These are phyloP conservation scores for Isatis tinctoria DNA, from an alignment of 345 rosid species.

Conservation along the genomic window DNA sequence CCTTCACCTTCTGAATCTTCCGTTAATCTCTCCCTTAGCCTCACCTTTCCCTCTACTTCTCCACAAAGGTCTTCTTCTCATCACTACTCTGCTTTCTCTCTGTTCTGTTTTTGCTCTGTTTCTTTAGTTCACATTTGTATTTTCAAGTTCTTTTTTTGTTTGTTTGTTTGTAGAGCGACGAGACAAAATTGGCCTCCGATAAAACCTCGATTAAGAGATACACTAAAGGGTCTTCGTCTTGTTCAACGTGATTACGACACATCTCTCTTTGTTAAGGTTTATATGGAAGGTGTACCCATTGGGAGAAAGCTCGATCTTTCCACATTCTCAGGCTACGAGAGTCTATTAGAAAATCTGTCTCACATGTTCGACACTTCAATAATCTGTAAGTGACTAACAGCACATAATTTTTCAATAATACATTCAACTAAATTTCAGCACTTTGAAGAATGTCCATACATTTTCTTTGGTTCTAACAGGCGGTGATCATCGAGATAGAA, in stretches of 20 bases:
- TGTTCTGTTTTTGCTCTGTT: background rate
- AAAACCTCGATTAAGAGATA: slow-evolving; percentile 20
- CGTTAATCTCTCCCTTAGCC: slow-evolving; percentile 32
- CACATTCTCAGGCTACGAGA: slow-evolving; percentile 39
- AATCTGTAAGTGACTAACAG: slow-evolving; percentile 29
- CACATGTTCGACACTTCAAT: slow-evolving; percentile 40
- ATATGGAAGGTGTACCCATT: slow-evolving; percentile 64
- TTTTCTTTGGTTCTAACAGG: slow-evolving; percentile 7
- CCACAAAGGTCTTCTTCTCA: slow-evolving; percentile 28
- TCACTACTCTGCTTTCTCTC: slow-evolving; percentile 14
- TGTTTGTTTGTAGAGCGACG: slow-evolving; percentile 10
- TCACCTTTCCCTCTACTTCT: slow-evolving; percentile 28
- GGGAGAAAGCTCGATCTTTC: slow-evolving; percentile 63
- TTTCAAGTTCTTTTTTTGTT: background rate
- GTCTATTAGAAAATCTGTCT: slow-evolving; percentile 31
- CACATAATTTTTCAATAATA: background rate
- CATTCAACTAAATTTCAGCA: background rate
- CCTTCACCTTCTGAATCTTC: slow-evolving; percentile 25
- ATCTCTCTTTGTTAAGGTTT: slow-evolving; percentile 53
- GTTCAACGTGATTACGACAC: slow-evolving; percentile 3
- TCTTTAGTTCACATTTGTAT: background rate
- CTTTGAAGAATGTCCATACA: background rate
- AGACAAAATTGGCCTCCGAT: slow-evolving; percentile 33
- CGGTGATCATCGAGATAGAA: slow-evolving; percentile 16
- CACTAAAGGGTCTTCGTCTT: slow-evolving; percentile 25